These are phyloP conservation scores for Suhomyces sp. DNA, from an alignment of 805 yeast genomes.

Conservation along the genomic window DNA sequence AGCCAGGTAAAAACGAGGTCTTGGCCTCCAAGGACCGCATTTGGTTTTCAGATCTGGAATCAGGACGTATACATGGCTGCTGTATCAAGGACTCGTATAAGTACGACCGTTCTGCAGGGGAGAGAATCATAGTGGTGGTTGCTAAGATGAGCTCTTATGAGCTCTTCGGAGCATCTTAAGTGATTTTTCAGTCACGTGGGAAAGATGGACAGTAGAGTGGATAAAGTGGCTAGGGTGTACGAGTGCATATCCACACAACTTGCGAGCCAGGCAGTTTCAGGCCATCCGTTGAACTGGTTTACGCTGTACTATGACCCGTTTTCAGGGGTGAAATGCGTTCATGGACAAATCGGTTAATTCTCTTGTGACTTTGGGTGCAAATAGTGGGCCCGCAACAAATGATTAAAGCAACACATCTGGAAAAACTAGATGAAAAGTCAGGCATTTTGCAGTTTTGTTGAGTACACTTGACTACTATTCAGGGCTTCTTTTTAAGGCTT, in stretches of 20 bases:
- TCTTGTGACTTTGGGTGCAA: not conserved
- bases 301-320: too few species aligned
- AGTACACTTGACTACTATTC: too few species aligned
- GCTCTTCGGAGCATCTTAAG: not conserved
- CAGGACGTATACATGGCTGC: constrained; percentile 73
- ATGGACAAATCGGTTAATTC: too few species aligned
- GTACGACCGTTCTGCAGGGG: constrained; percentile 75
- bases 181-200: not conserved
- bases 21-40: constrained; percentile 85
- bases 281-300: too few species aligned
- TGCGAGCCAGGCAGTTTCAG: too few species aligned
- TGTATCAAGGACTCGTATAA: constrained; percentile 66
- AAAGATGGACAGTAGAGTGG: not conserved
- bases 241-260: not conserved
- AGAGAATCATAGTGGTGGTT: constrained; percentile 50
- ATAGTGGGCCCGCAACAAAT: not conserved
- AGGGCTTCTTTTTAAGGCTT: too few species aligned
- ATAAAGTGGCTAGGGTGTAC: not conserved
- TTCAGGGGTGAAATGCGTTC: too few species aligned
- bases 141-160: too few species aligned
- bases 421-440: too few species aligned
- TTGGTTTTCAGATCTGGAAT: constrained; percentile 71
- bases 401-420: not conserved
- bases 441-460: too few species aligned
- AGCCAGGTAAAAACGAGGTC: constrained; percentile 75